Percentiles rank a stretch among this genome's conserved stretches.
phyloP scores from a whole-genome alignment of 768 basidiomycete genomes.

The Rhodotorula toruloides region DNA sequence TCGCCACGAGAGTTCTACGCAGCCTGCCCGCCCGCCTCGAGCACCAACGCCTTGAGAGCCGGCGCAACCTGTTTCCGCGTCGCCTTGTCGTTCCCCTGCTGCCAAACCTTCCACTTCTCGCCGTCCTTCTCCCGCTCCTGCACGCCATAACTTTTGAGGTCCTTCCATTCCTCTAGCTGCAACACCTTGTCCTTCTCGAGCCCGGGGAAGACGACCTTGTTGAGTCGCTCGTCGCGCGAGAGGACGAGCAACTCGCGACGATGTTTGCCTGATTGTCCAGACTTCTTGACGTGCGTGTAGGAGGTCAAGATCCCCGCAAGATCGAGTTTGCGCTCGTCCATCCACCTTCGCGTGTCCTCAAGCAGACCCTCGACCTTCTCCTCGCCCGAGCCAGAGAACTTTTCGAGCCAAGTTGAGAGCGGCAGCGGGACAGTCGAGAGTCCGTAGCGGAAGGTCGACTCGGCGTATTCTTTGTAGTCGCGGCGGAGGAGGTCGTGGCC shows the following conservation, averaged over 20 bases:
- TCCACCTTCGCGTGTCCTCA: slow-evolving; percentile 55
- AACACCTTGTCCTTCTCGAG: slow-evolving; percentile 59
- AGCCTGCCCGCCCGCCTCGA: background rate
- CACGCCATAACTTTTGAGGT: slow-evolving; percentile 30
- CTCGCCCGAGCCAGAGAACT: slow-evolving; percentile 44
- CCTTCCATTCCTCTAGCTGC: slow-evolving; percentile 51
- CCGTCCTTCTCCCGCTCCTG: slow-evolving; percentile 28
- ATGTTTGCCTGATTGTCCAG: slow-evolving; percentile 52
- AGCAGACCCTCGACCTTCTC: slow-evolving; percentile 46
- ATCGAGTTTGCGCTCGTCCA: slow-evolving; percentile 60
- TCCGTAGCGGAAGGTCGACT: slow-evolving; percentile 59
- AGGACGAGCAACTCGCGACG: slow-evolving; percentile 66
- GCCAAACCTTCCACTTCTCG: slow-evolving; percentile 45
- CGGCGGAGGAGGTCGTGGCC: slow-evolving; percentile 75
- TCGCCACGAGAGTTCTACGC: background rate
- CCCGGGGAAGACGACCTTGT: slow-evolving; percentile 53
- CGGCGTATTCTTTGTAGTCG: slow-evolving; percentile 86
- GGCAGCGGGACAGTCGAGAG: slow-evolving; percentile 74
- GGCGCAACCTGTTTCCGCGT: slow-evolving; percentile 50
- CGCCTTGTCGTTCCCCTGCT: slow-evolving; percentile 47
- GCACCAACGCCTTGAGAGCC: slow-evolving; percentile 38
- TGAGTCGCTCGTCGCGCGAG: background rate
- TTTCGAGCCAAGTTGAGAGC: slow-evolving; percentile 55
- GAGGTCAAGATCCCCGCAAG: slow-evolving; percentile 74
- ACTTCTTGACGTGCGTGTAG: slow-evolving; percentile 46